Conservation (phyloP, 2,329 filamentous ascomycete genomes). For the Penicillium digitatum region DNA sequence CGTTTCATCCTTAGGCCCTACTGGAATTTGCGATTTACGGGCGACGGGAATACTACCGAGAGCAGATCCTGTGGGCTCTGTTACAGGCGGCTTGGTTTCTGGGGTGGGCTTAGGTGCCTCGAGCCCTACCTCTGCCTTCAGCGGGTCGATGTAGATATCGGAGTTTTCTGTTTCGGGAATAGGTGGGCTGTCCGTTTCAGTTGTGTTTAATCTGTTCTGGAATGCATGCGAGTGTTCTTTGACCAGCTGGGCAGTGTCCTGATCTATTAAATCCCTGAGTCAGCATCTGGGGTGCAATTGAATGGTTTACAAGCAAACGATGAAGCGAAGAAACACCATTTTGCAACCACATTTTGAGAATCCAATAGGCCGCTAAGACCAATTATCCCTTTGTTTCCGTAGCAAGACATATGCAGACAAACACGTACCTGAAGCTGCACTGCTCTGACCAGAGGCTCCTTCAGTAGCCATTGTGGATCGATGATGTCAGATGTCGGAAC, state of each 20-base stretch:
- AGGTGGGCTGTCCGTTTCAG: slow-evolving; percentile 13
- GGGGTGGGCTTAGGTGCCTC: slow-evolving; percentile 8
- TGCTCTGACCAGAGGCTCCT: slow-evolving; percentile 9
- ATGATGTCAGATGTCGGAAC: slow-evolving; percentile 20
- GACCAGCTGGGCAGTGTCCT: slow-evolving; percentile 7
- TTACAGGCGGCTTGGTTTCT: slow-evolving; percentile 7
- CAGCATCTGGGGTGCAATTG: slow-evolving; percentile 13
- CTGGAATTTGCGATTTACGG: slow-evolving; percentile 6
- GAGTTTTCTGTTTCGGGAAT: background rate
- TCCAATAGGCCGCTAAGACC: background rate
- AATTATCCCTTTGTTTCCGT: slow-evolving; percentile 1
- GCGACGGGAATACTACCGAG: slow-evolving; percentile 6
- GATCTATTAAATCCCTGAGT: slow-evolving; percentile 15
- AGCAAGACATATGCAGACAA: background rate
- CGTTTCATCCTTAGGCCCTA: slow-evolving; percentile 8
- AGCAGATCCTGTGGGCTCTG: slow-evolving; percentile 2
- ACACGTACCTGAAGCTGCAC: slow-evolving; percentile 24
- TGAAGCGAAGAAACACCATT: background rate
- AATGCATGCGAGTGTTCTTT: slow-evolving; percentile 15
- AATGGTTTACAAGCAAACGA: background rate
- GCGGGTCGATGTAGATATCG: background rate
- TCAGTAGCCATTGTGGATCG: slow-evolving; percentile 29
- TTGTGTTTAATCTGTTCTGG: slow-evolving; percentile 13
- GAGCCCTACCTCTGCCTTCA: background rate
- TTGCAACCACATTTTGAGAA: background rate